Conservation (phyloP, 1,139 yeast genomes). For the Candida gigantensis region DNA sequence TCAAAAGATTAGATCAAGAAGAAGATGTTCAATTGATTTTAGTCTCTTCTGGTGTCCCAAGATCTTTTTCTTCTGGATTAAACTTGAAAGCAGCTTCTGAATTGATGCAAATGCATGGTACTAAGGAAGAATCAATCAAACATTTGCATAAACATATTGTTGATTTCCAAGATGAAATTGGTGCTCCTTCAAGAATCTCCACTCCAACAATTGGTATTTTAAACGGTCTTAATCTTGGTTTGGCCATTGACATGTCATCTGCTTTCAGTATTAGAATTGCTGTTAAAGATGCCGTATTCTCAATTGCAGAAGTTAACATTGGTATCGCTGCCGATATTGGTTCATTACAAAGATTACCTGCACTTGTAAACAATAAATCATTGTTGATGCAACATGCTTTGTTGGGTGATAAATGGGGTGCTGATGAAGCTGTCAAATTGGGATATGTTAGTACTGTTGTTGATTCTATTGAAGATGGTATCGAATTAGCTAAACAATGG, state of each 20-base stretch:
- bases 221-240: conserved; percentile 55
- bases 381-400: conserved; percentile 62
- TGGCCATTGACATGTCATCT: conserved; percentile 67
- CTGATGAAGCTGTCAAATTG: conserved; percentile 54
- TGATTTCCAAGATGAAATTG: conserved; percentile 61
- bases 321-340: conserved; percentile 86
- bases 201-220: conserved; percentile 52
- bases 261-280: conserved; percentile 62
- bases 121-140: conserved; percentile 21
- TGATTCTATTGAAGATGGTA: conserved; percentile 50
- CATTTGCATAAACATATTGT: conserved; percentile 42
- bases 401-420: conserved; percentile 60
- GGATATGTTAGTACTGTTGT: conserved; percentile 57
- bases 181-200: conserved; percentile 44
- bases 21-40: conserved; percentile 51
- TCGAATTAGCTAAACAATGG: conserved; percentile 49
- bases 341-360: conserved; percentile 67
- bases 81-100: conserved; percentile 49
- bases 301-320: conserved; percentile 69
- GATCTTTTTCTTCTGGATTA: conserved; percentile 66
- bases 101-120: conserved; percentile 8
- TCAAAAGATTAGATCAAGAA: conserved; percentile 48
- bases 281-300: conserved; percentile 52
- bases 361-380: conserved; percentile 55
- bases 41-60: conserved; percentile 58